Conservation (phyloP, 2,329 filamentous ascomycete genomes). For the Ophiocordyceps sinensis region DNA sequence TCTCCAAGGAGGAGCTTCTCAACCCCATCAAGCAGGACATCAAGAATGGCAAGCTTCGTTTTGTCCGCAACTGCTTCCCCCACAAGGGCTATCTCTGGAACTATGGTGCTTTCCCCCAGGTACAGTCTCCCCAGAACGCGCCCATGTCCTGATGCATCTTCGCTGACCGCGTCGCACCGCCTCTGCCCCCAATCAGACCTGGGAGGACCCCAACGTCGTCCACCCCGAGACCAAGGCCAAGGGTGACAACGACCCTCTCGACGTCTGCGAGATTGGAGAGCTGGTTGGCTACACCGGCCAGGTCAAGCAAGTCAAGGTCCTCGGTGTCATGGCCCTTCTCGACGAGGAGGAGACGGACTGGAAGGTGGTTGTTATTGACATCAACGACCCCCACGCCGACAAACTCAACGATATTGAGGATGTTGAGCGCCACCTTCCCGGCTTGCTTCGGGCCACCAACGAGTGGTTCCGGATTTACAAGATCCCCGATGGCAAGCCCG, state of each 20-base stretch:
- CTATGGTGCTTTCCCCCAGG: constrained; percentile 98
- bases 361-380: constrained; percentile 99
- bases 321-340: constrained; percentile 97
- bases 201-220: constrained; percentile 92
- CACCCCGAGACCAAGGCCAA: constrained; percentile 99
- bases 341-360: constrained; percentile 99
- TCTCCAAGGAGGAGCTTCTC: constrained; percentile 95
- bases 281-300: constrained; percentile 90
- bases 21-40: constrained; percentile 99
- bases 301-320: constrained; percentile 99
- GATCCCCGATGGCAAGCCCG: constrained; percentile 99
- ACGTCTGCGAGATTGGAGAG: constrained; percentile 99
- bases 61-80: constrained; percentile 99
- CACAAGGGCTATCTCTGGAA: constrained; percentile 99
- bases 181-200: constrained; percentile 48
- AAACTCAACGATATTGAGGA: constrained; percentile 99
- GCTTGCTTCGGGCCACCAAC: constrained; percentile 92
- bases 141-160: not conserved
- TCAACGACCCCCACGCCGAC: constrained; percentile 89
- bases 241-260: constrained; percentile 97
- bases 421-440: constrained; percentile 94
- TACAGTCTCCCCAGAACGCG: constrained; percentile 17
- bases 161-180: not conserved
- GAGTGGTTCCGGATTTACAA: constrained; percentile 99
- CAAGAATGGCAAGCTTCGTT: constrained; percentile 99